A percentile compares a stretch with the other conserved stretches of the same genome.
Conservation (phyloP, 83 land plant species). For the Diphasiastrum complanatum region DNA sequence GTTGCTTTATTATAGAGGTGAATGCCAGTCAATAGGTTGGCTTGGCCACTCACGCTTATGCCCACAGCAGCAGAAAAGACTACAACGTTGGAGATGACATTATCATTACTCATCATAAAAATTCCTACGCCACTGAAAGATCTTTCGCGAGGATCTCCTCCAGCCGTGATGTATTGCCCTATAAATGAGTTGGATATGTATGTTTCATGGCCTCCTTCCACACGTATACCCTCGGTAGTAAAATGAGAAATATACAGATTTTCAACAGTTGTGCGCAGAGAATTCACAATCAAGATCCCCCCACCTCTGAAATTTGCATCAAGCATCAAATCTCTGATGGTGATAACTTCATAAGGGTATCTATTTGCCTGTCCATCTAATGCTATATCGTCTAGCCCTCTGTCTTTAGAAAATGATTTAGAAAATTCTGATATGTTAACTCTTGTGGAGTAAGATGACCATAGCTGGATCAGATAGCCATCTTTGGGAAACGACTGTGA, state of each 20-base stretch:
- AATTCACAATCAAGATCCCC: conserved; percentile 50
- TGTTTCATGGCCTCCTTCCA: conserved; percentile 63
- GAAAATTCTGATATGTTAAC: conserved; percentile 13
- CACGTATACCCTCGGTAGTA: conserved; percentile 46
- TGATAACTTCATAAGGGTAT: conserved; percentile 48
- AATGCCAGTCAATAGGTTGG: conserved; percentile 48
- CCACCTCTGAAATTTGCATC: conserved; percentile 67
- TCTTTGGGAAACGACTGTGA: conserved; percentile 52
- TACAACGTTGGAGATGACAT: no score
- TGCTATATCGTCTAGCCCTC: conserved; percentile 2
- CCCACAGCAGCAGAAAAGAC: background rate
- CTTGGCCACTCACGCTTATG: conserved; percentile 51
- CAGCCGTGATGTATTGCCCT: conserved; percentile 79
- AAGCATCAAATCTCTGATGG: conserved; percentile 48
- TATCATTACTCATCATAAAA: no score
- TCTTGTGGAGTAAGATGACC: conserved; percentile 22
- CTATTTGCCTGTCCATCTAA: conserved; percentile 3
- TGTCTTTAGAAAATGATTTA: no score
- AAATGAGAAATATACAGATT: conserved; percentile 58
- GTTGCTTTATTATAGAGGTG: conserved; percentile 1
- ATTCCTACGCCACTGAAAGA: conserved; percentile 60
- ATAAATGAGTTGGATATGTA: conserved; percentile 53
- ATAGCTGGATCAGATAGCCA: conserved; percentile 62
- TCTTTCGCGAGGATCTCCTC: conserved; percentile 50
- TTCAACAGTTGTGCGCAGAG: conserved; percentile 50